Percentiles rank a stretch among this genome's conserved stretches.
These are phyloP conservation scores for Thraustotheca clavata DNA, from an alignment of 352 stramenopile species.

Conservation along the genomic window DNA sequence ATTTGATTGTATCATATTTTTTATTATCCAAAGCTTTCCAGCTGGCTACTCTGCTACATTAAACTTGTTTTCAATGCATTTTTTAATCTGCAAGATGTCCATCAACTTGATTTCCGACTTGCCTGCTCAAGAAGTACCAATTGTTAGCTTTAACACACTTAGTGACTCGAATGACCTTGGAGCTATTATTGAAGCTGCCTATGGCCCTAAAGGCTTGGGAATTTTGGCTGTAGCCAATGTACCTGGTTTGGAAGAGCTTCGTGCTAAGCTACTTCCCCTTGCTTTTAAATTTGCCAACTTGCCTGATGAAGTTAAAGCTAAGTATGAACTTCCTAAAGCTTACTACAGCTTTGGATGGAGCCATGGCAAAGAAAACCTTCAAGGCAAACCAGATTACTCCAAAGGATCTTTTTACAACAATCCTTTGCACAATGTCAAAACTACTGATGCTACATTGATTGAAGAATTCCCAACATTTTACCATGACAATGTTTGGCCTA, in stretches of 20 bases:
- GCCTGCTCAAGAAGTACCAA: constrained; percentile 34
- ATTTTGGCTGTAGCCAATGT: constrained; percentile 86
- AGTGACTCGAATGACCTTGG: constrained; percentile 37
- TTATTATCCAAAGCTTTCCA: not conserved
- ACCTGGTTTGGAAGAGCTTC: constrained; percentile 61
- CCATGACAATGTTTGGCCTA: constrained; percentile 92
- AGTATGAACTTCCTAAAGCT: constrained; percentile 77
- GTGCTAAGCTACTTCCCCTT: constrained; percentile 70
- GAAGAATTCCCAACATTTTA: constrained; percentile 84
- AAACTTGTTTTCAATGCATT: not conserved
- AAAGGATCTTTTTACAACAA: constrained; percentile 98
- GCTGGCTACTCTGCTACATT: not conserved
- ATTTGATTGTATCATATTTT: not conserved
- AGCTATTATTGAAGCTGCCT: constrained; percentile 61
- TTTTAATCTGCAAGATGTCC: not conserved
- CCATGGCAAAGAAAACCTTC: constrained; percentile 93
- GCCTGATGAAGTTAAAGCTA: constrained; percentile 55
- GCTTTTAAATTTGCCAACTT: constrained; percentile 83
- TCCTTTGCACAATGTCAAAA: constrained; percentile 84
- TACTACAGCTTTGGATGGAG: constrained; percentile 95
- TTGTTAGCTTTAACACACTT: constrained; percentile 54
- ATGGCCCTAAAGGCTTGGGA: constrained; percentile 85
- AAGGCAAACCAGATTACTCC: constrained; percentile 87
- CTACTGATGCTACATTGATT: constrained; percentile 67
- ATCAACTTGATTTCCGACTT: not conserved